Base-by-base conservation (phyloP, 148 eudicot species). In the Amaranthus hypochondriacus region DNA sequence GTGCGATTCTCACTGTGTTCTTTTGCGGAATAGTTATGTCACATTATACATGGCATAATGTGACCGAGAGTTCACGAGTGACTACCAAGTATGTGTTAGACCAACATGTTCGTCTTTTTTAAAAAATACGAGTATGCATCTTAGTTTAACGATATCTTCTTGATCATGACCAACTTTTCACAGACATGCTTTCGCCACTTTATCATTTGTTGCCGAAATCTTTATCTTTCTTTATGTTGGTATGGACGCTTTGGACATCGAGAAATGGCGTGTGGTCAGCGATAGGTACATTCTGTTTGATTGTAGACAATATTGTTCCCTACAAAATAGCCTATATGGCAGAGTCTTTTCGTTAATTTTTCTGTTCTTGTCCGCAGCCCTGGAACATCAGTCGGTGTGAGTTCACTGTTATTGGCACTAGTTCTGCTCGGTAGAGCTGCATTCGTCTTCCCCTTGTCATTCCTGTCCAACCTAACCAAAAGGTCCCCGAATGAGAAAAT, bases 11-110 rank as follows among this genome's bases (percentile, higher is more conserved):
- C 12, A 90, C 96, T 5, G 96, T 90, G 6, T 92, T 92, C 79
- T 92, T 92, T 83, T 92, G 97, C 56, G 97, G 97, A 48, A 90
- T 92, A 59, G 96, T 92, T 12, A 92, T 92, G 97, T 90, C 97
- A 11, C 97, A 92, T 75, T 92, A 92, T 71, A 86, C 97, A 48
- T 92, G 96, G 96, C 93, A 90, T 77, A 90, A 89, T 73, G 93
- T 92, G 52, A 90, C 96, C 48, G 90, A 88, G 80, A 82, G 91
- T 73, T 92, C 97, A 39, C 87, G 89, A 82, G 85, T 92, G 68
- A 87, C 96, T 28, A 90, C 97, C 65, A 92, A 88, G 97, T 92
- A 87, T 78, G 68, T 58, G 43, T 9, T 72, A 67, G 47, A 70
- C 75, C 61, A 7, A 78, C 39, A 42, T 28, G 39, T 28, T 49